Conservation (phyloP, 2,329 filamentous ascomycete species). For the Paraphoma sp. region DNA sequence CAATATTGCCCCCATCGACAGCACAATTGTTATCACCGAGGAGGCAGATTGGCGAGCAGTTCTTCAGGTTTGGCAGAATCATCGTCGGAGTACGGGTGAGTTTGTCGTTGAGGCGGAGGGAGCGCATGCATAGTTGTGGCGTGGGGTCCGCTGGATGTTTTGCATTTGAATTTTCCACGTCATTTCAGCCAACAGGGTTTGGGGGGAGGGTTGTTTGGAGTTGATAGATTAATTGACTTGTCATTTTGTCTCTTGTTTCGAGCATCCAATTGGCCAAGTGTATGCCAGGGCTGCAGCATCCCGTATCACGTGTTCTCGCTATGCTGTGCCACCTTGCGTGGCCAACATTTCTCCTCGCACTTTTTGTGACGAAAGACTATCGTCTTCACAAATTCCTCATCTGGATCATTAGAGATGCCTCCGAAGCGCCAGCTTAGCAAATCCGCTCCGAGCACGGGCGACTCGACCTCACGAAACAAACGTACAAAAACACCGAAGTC, state of each 20-base stretch:
- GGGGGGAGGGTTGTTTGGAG: not conserved
- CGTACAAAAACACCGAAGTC: not conserved
- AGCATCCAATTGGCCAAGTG: not conserved
- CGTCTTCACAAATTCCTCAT: too few relatives aligned
- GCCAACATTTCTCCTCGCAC: too few relatives aligned
- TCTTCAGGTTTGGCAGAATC: constrained; percentile 1
- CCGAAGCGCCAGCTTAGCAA: not conserved
- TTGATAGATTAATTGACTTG: not conserved
- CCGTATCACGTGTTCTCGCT: not conserved
- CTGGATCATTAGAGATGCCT: not conserved
- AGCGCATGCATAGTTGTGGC: not conserved
- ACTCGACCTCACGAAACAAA: not conserved
- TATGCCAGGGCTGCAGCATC: not conserved
- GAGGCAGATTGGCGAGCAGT: not conserved
- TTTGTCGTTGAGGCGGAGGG: constrained; percentile 1
- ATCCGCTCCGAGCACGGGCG: not conserved
- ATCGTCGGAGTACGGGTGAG: constrained; percentile 1
- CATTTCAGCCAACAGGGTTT: not conserved
- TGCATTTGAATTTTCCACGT: not conserved
- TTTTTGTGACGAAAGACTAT: too few relatives aligned
- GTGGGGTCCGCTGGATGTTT: not conserved
- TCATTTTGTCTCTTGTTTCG: not conserved
- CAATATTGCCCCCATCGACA: not conserved
- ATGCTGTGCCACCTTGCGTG: too few relatives aligned
- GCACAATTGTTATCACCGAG: not conserved